These are phyloP conservation scores for Litchi chinensis DNA, from an alignment of 345 rosid genomes.

Conservation along the genomic window DNA sequence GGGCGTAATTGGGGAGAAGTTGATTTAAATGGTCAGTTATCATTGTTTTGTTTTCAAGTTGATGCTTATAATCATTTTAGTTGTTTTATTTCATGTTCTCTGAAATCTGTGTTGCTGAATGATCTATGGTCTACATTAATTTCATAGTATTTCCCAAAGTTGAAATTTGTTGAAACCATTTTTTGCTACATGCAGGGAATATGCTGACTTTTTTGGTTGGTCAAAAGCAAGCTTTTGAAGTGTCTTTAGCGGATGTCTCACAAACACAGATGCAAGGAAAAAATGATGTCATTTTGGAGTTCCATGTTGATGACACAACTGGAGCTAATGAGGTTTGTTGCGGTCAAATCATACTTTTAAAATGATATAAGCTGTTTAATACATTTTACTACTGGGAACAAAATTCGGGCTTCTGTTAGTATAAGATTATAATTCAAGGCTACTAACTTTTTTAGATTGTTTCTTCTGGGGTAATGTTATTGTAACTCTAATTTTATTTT, in stretches of 20 bases:
- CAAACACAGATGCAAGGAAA: conserved; percentile 94
- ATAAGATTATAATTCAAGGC: not conserved
- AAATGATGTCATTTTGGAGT: conserved; percentile 90
- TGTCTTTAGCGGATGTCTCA: conserved; percentile 86
- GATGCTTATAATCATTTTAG: not conserved
- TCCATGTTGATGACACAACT: conserved; percentile 95
- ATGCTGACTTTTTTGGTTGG: conserved; percentile 83
- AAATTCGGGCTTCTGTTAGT: not conserved
- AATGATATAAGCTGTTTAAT: not conserved
- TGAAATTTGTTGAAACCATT: not conserved
- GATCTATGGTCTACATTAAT: not conserved
- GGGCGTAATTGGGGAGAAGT: conserved; percentile 99
- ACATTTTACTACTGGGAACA: not conserved
- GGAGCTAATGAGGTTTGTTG: conserved; percentile 90
- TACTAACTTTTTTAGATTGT: not conserved
- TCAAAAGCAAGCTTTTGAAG: conserved; percentile 92
- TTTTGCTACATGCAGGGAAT: conserved; percentile 54
- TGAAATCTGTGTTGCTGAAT: not conserved
- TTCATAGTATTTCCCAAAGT: not conserved
- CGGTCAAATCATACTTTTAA: not conserved
- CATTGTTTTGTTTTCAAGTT: conserved; percentile 1
- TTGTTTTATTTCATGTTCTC: not conserved
- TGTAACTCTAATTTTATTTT: conserved; percentile 8
- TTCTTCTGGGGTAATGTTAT: not conserved
- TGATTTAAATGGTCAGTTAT: conserved; percentile 74